Base-by-base conservation (phyloP, 805 yeast species). In the Wickerhamiella nectarea region DNA sequence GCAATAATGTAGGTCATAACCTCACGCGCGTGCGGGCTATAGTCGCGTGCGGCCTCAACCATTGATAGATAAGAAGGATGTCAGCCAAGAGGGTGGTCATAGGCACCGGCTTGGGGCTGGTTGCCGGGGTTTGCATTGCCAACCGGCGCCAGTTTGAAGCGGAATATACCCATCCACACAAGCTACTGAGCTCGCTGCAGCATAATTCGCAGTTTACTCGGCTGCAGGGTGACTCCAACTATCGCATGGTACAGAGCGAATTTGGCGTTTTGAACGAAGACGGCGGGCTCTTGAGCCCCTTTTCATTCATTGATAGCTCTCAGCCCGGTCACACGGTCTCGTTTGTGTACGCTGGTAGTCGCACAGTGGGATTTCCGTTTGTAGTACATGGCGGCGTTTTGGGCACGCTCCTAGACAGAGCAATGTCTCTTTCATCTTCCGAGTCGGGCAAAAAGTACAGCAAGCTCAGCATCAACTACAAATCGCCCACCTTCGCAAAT, bases 351-450 rank as follows among this genome's bases (percentile, higher is more conserved):
- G 68, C 80, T 42, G 95, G 96, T 0, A 75, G 78, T 55, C 72
- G 71, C 48, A 60, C 86, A 17, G 77, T 89, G 35, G 96, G 96
- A 1, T 86, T 80, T 57, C 96, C 95, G 2, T 78, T 83, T 52
- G 62, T 87, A 15, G 71, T 84, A 2, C 96, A 86, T 57, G 96
- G 96, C 3, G 96, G 96, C 0, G 73, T 87, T 22, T 58, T 86
- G 24, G 93, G 87, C 7, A 78, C 93, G 0, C 64, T 86, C 1
- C 63, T 85, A 44, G 91, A 84, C 55, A 94, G 86, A 52, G 70
- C 80, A 6, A 71, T 78, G 63, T 76, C 77, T 50, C 68, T 78
- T 42, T 65, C 70, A 46, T 74, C 47, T 3, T 17, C 5, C 17
- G 37, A 15, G 68, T 26, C 11, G 50, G 38, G 6, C 21, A 48